Percentiles rank a stretch among this genome's conserved stretches.
These are phyloP conservation scores for Trichoderma polysporum DNA, from an alignment of 2,329 filamentous ascomycete genomes.

Conservation along the genomic window DNA sequence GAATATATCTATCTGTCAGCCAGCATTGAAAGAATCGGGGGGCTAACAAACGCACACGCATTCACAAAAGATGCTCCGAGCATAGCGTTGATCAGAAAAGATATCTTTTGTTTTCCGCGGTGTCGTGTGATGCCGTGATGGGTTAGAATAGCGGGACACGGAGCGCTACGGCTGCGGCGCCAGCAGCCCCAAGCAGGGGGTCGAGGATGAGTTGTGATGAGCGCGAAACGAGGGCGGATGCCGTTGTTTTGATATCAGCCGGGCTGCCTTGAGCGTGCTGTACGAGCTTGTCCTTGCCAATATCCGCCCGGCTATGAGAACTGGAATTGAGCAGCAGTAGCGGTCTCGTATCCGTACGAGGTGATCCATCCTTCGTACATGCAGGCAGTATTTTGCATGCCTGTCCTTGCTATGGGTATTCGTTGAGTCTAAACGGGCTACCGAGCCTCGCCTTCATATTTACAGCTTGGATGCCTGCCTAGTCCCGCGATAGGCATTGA, in stretches of 20 bases:
- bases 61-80: not conserved
- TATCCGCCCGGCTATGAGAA: not conserved
- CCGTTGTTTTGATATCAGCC: constrained; percentile 12
- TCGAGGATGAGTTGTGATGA: constrained; percentile 17
- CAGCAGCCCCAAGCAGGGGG: constrained; percentile 16
- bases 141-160: constrained; percentile 20
- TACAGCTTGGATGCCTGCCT: not conserved
- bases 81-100: constrained; percentile 12
- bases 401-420: no score
- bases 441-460: not conserved
- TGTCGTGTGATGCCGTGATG: constrained; percentile 22
- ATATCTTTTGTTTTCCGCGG: constrained; percentile 4
- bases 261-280: not conserved
- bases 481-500: not conserved
- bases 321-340: not conserved
- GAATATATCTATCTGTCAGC: constrained; percentile 1
- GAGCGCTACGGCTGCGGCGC: constrained; percentile 20
- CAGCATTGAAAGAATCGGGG: not conserved
- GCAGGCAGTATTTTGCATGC: no score
- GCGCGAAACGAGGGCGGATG: constrained; percentile 16
- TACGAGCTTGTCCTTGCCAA: not conserved
- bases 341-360: constrained; percentile 15
- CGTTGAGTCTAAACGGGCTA: not conserved
- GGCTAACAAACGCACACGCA: not conserved
- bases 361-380: not conserved